These are phyloP conservation scores for Aspergillus nomiae DNA, from an alignment of 2,329 filamentous ascomycete species.

Conservation along the genomic window DNA sequence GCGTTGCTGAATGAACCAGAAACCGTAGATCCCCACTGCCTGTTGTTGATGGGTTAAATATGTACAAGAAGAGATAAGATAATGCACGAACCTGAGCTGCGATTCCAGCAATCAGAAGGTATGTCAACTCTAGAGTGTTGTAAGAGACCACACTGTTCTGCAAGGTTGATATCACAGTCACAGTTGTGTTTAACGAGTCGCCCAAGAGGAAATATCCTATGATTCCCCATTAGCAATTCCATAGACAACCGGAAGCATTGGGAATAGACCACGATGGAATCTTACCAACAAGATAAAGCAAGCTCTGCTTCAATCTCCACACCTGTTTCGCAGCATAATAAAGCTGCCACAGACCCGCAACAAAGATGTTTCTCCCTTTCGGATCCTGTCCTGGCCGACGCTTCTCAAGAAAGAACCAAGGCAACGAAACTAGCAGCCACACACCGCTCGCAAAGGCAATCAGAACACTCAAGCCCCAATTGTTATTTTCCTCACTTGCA, in stretches of 20 bases:
- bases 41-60: slow-evolving; percentile 11
- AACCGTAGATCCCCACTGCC: slow-evolving; percentile 60
- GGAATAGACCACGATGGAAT: not conserved
- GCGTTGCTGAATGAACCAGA: slow-evolving; percentile 64
- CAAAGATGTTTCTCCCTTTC: slow-evolving; percentile 50
- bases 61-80: not conserved
- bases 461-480: slow-evolving; percentile 66
- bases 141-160: slow-evolving; percentile 68
- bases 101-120: slow-evolving; percentile 68
- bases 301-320: slow-evolving; percentile 65
- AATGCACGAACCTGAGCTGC: slow-evolving; percentile 54
- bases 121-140: slow-evolving; percentile 65
- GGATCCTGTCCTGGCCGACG: slow-evolving; percentile 60
- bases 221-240: not conserved
- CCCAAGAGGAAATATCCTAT: slow-evolving; percentile 66
- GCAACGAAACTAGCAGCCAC: slow-evolving; percentile 65
- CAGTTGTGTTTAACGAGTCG: slow-evolving; percentile 70
- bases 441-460: slow-evolving; percentile 66
- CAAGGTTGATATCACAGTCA: slow-evolving; percentile 66
- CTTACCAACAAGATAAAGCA: slow-evolving; percentile 64
- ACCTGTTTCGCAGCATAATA: slow-evolving; percentile 61
- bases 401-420: slow-evolving; percentile 70
- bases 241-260: not conserved
- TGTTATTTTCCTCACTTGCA: slow-evolving; percentile 61
- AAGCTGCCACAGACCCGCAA: slow-evolving; percentile 65